phyloP scores from a whole-genome alignment of 176 grass and related monocot genomes.

The Oryza meyeriana region DNA sequence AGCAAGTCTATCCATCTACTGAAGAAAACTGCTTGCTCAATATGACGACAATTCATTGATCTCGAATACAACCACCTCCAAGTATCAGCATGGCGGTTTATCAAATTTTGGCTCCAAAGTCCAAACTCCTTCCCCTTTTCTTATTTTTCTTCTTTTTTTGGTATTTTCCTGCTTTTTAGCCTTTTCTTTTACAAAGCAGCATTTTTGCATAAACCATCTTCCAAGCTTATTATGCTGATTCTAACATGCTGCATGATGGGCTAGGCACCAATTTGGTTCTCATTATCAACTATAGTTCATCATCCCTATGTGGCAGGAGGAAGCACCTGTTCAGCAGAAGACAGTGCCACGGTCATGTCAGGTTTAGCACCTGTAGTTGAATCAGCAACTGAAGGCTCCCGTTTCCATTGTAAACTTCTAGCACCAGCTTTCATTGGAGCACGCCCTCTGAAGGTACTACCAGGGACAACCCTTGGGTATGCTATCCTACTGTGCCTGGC shows the following conservation, averaged over 20 bases:
- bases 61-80: not conserved
- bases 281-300: constrained; percentile 30
- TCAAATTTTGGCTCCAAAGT: not conserved
- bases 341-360: constrained; percentile 42
- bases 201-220: constrained; percentile 25
- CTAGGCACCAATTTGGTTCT: constrained; percentile 25
- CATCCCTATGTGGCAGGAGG: constrained; percentile 39
- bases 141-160: not conserved
- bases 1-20: constrained; percentile 2
- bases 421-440: constrained; percentile 66
- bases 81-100: not conserved
- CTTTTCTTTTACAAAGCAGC: constrained; percentile 39
- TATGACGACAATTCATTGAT: constrained; percentile 6
- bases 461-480: constrained; percentile 57
- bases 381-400: constrained; percentile 46
- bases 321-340: constrained; percentile 44
- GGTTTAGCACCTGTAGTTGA: constrained; percentile 35
- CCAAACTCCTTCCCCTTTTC: constrained; percentile 8
- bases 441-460: constrained; percentile 54
- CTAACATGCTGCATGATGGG: not conserved
- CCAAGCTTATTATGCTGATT: constrained; percentile 22
- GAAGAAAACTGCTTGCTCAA: constrained; percentile 9
- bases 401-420: constrained; percentile 96
- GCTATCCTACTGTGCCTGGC: constrained; percentile 54
- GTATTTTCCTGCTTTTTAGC: constrained; percentile 17